Base-by-base conservation (phyloP, 768 basidiomycete genomes). In the Suillus spraguei region DNA sequence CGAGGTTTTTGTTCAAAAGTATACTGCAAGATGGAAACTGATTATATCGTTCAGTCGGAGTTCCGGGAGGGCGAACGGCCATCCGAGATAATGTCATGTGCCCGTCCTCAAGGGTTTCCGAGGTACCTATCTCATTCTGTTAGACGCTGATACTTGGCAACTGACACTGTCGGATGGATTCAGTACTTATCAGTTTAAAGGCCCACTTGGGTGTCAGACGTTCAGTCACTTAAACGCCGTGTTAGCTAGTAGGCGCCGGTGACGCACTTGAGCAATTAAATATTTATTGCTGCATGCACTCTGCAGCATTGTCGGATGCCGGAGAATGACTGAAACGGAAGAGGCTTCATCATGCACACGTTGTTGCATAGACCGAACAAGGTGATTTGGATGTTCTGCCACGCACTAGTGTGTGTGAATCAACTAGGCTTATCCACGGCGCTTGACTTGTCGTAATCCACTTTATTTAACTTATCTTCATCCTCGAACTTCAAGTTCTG, bases 341-440 rank as follows among this genome's bases (percentile, higher is more conserved):
- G 24, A 50, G 32, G 16, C 5, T 53, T 33, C 11, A 33, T 53
- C 5, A 38, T 36, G n/a, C n/a, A n/a, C n/a, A n/a, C n/a, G n/a
- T 53, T 14, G 52, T n/a, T 53, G 33, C 52, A 10, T 20, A 53
- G 33, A 33, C 52, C 52, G 36, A 56, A 56, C 36, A 24, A 38
- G 36, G 22, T 9, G 28, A 16, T 17, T 22, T 54, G 33, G 33
- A 54, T 55, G 22, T 36, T 38, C 52, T 36, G 24, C 39, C 56
- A 58, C 39, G 17, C 17, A 20, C 36, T 28, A 28, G 53, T 10
- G 36, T 61, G 60, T 65, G 73, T 53, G 61, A 66, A 66, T 63
- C 59, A 68, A 70, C 64, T 66, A 63, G 17, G 59, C 50, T 60
- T 47, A 66, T 66, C 69, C 5, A 59, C 24, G 63, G 63, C 59